Evolutionary conservation across 2,329 filamentous ascomycete species (phyloP), one percentile per base, ranked within the genome.

Genomic region (Shiraia bambusicola): DNA sequence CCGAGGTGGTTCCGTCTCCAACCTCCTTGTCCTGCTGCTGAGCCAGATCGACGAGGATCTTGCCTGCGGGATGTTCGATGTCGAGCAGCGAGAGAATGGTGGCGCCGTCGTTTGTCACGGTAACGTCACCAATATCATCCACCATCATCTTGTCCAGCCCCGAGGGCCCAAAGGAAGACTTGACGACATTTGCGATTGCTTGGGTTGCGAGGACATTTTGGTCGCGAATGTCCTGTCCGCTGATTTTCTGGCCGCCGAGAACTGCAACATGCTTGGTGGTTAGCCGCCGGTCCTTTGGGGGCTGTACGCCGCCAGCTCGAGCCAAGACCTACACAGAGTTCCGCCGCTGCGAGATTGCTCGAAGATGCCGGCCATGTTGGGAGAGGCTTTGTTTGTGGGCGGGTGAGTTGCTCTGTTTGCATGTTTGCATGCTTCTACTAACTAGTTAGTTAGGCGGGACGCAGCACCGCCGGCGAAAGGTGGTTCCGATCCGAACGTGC

Each of bases 121-220:
- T 98, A 45, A 98, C 93, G 76, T 98, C 93, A 66, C 93, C 93
- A 70, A 98, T 97, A 69, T 98, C 93, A 75, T 98, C 93, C 61
- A 98, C 93, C 93, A 98, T 97, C 93, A 98, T 98, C 82, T 98
- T 98, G 71, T 98, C 93, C 56, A 98, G 81, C 34, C 93, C 93
- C 50, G 89, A 95, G 37, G 93, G 93, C 41, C 93, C 93, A 68
- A 98, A 98, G 12, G 93, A 98, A 72, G 88, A 95, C 78, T 95
- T 97, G 71, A 98, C 90, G 46, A 98, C 91, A 83, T 97, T 98
- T 63, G 93, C 87, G 65, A 98, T 97, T 45, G 92, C 90, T 71
- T 96, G 90, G 32, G 93, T 97, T 57, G 93, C 93, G 58, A 90
- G 82, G 34, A 97, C 93, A 78, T 96, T 97, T 74, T 97, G 91